Evolutionary conservation across 164 flowering plant species (phyloP).

Genomic region (Vitis rotundifolia): DNA sequence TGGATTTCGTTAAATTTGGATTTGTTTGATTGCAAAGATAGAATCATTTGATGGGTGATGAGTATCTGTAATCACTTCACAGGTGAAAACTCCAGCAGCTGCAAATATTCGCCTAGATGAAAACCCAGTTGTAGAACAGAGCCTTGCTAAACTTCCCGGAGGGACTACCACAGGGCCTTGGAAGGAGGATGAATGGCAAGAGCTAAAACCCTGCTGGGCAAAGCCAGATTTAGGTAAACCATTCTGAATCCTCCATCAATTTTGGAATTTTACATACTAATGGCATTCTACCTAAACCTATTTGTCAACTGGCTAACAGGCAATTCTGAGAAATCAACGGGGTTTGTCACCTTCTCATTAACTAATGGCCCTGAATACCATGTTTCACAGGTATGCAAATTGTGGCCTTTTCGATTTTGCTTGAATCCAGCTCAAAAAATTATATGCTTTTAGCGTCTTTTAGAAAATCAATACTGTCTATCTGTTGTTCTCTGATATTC

Average conservation of each 20-base stretch:
- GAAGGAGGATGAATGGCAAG: conserved; percentile 39
- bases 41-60: too few relatives aligned
- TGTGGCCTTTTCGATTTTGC: not conserved
- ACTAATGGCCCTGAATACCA: conserved; percentile 94
- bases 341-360: conserved; percentile 79
- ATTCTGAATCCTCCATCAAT: not conserved
- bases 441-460: too few relatives aligned
- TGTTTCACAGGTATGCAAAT: conserved; percentile 71
- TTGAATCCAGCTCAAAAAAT: not conserved
- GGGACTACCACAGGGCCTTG: conserved; percentile 50
- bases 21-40: too few relatives aligned
- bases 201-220: conserved; percentile 70
- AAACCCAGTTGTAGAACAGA: conserved; percentile 31
- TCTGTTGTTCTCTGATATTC: not conserved
- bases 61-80: not conserved
- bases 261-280: not conserved
- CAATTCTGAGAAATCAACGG: conserved; percentile 50
- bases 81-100: conserved; percentile 47
- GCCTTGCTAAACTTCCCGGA: conserved; percentile 25
- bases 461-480: not conserved
- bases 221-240: conserved; percentile 47
- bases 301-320: conserved; percentile 25
- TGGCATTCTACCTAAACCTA: conserved; percentile 4
- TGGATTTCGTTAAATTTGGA: too few relatives aligned
- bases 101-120: conserved; percentile 27